Base-by-base conservation (phyloP, 345 rosid species). In the Hevea brasiliensis region DNA sequence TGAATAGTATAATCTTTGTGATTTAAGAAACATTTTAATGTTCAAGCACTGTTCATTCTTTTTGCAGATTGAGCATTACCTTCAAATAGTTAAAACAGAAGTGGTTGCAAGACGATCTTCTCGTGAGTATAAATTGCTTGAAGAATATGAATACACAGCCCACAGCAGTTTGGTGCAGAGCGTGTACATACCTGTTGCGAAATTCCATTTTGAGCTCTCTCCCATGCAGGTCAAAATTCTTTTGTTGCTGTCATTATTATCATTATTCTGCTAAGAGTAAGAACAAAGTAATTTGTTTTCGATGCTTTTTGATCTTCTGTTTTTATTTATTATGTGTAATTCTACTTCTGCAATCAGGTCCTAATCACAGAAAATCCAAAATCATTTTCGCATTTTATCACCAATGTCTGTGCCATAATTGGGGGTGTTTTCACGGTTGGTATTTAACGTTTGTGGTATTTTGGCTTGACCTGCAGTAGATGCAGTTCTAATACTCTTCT, bases 361-460 rank as follows among this genome's bases (percentile, higher is more conserved):
- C 78, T 93, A 59, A 81, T 95, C 60, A 89, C 97, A 0, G 99
- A 95, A 84, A 85, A 80, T 80, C 80, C 80, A 0, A 95, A 87
- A 81, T 95, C 98, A 17, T 93, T 95, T 80, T 91, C 97, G 0
- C 99, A 95, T 72, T 95, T 95, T 61, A 84, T 95, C 84, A 95
- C 99, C 76, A 95, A 90, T 47, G 88, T 95, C 70, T 93, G 99
- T 37, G 99, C 99, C 72, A 95, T 93, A 41, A 90, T 95, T 37
- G 99, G 98, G 23, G 99, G 99, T 47, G 83, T 96, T 81, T 96
- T 96, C 90, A 96, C 98, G 95, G 98, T 96, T 64, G 70, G 98
- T 88, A 40, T 59, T 68, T 50, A 1, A 8, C 8, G 3, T 14
- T 65, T 61, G 11, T 61, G 13, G 6, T 40, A 4, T 53, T 75